These are phyloP conservation scores for Cladophialophora chaetospira DNA, from an alignment of 2,329 filamentous ascomycete species.

Conservation along the genomic window DNA sequence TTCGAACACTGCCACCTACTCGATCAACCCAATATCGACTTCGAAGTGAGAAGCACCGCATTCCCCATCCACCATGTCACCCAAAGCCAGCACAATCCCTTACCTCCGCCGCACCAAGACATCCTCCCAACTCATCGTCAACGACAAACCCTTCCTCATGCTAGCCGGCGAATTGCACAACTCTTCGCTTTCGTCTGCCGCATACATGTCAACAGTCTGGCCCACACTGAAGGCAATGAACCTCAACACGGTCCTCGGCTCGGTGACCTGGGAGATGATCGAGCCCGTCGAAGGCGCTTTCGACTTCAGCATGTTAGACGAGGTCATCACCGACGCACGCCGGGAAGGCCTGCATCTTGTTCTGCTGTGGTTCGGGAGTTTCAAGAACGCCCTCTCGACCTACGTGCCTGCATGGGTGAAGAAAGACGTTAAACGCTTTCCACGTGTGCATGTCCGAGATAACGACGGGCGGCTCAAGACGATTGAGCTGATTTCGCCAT, in stretches of 20 bases:
- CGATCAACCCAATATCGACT: too few relatives aligned
- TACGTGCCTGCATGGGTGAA: background rate
- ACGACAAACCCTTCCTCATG: slow-evolving; percentile 50
- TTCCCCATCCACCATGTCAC: background rate
- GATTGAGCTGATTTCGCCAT: background rate
- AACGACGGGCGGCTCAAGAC: slow-evolving; percentile 30
- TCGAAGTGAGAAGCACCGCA: too few relatives aligned
- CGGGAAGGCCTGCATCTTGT: slow-evolving; percentile 18
- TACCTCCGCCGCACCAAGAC: background rate
- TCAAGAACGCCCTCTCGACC: background rate
- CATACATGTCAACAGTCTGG: slow-evolving; percentile 50
- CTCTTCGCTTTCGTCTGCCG: slow-evolving; percentile 48
- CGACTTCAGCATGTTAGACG: slow-evolving; percentile 47
- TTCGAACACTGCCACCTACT: too few relatives aligned
- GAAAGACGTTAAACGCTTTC: background rate
- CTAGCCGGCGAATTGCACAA: slow-evolving; percentile 52
- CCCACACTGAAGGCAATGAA: slow-evolving; percentile 45
- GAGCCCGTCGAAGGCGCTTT: slow-evolving; percentile 50
- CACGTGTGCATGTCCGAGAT: slow-evolving; percentile 33
- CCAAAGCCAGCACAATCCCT: background rate
- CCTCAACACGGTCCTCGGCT: slow-evolving; percentile 51
- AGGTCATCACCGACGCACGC: slow-evolving; percentile 43
- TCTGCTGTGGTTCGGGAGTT: background rate
- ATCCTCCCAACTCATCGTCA: slow-evolving; percentile 45
- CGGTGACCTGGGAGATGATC: slow-evolving; percentile 51